Evolutionary conservation across 148 eudicot species (phyloP).

Genomic region (Rhododendron vialii): DNA sequence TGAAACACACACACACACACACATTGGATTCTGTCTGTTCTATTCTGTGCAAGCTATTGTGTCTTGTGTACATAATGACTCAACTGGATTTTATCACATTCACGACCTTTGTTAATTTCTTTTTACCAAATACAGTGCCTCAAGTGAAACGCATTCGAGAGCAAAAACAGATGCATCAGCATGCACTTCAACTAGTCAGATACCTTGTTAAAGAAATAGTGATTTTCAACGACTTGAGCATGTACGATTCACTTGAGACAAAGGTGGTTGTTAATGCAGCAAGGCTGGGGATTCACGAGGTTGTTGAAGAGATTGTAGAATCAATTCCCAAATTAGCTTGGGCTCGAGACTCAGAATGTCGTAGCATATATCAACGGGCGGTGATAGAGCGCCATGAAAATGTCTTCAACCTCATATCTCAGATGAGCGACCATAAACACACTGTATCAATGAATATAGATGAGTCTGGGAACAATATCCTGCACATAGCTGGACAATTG

Average conservation of each 20-base stretch:
- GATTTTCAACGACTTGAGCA: neutral
- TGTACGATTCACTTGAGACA: neutral
- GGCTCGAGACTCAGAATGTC: conserved; percentile 11
- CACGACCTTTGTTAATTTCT: too few relatives aligned
- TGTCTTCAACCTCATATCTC: conserved; percentile 25
- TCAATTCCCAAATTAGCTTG: conserved; percentile 25
- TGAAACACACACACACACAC: too few relatives aligned
- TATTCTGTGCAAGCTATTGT: too few relatives aligned
- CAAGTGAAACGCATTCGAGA: neutral
- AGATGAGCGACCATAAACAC: conserved; percentile 25
- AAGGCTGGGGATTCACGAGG: conserved; percentile 21
- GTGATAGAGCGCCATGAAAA: conserved; percentile 19
- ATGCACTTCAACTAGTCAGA: conserved; percentile 20
- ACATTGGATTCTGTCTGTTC: too few relatives aligned
- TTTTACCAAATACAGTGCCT: conserved; percentile 12
- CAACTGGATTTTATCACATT: too few relatives aligned
- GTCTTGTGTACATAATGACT: too few relatives aligned
- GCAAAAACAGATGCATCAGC: conserved; percentile 3
- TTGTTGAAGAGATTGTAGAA: conserved; percentile 13
- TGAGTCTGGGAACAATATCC: neutral
- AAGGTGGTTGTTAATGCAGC: conserved; percentile 15
- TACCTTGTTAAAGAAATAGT: conserved; percentile 4
- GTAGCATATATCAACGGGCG: conserved; percentile 25
- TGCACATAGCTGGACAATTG: conserved; percentile 19
- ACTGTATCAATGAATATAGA: neutral